Conservation (phyloP, 805 yeast genomes). For the Kodamaea jinghongensis region DNA sequence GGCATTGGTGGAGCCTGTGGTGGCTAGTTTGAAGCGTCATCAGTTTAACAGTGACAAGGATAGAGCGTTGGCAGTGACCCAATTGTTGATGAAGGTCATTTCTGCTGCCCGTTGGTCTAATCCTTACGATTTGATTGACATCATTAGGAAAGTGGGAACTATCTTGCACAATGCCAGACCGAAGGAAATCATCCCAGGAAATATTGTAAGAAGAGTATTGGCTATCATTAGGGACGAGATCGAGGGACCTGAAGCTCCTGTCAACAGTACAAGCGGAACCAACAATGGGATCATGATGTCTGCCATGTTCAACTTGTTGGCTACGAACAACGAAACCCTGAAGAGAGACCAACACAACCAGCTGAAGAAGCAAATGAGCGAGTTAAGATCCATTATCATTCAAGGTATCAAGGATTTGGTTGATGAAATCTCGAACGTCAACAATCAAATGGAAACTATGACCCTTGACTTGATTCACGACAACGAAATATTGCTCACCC, state of each 20-base stretch:
- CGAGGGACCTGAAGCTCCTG: slow-evolving; percentile 36
- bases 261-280: not conserved
- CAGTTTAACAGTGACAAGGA: slow-evolving; percentile 78
- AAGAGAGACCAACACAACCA: slow-evolving; percentile 23
- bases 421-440: slow-evolving; percentile 86
- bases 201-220: slow-evolving; percentile 83
- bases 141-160: slow-evolving; percentile 72
- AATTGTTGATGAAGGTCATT: slow-evolving; percentile 79
- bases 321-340: slow-evolving; percentile 38
- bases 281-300: slow-evolving; percentile 47
- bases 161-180: slow-evolving; percentile 79
- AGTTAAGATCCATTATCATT: slow-evolving; percentile 78
- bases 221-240: slow-evolving; percentile 86
- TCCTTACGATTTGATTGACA: slow-evolving; percentile 66
- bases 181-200: slow-evolving; percentile 83
- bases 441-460: slow-evolving; percentile 88
- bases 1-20: slow-evolving; percentile 37
- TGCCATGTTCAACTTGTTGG: slow-evolving; percentile 82
- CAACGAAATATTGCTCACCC: slow-evolving; percentile 78
- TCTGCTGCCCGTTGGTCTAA: slow-evolving; percentile 87
- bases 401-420: slow-evolving; percentile 90
- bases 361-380: slow-evolving; percentile 49
- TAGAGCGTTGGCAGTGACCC: slow-evolving; percentile 86
- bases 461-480: slow-evolving; percentile 94
- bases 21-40: slow-evolving; percentile 68